Base-by-base conservation (phyloP, 2,329 filamentous ascomycete species). In the Didymella keratinophila region DNA sequence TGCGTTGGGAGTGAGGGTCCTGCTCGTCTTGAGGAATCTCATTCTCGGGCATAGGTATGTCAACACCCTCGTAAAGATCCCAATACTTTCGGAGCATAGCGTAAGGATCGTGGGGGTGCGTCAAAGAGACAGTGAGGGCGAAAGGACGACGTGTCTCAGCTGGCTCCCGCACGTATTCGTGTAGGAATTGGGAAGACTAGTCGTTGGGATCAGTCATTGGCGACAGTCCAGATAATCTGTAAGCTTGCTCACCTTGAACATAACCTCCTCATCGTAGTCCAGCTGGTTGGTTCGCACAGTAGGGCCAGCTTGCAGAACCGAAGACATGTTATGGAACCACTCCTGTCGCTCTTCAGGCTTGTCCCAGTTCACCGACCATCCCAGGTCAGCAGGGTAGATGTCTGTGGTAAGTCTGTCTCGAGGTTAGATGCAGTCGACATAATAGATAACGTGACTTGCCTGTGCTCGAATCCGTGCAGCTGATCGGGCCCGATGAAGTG, bases 321-420 rank as follows among this genome's bases (percentile, higher is more conserved):
- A 97, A 71, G 91, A 93, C 79, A 93, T 93, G 76, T 97, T 97
- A 82, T 97, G 93, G 76, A 73, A 97, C 91, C 93, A 97, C 78
- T 97, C 93, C 41, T 94, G 87, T 44, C 93, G 86, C 39, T 87
- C 88, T 32, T 93, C 80, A 44, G 93, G 93, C 76, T 93, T 88
- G 74, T 97, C 93, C 93, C 93, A 97, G 79, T 97, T 93, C 63
- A 97, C 93, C 12, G 89, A 89, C 93, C 93, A 97, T 64, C 93
- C 93, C 73, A 95, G 93, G 73, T 97, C 93, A 57, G 90, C 93
- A 1, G 93, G 93, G 77, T 97, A 97, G 73, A 97, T 97, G 76
- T 97, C 93, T 66, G 89, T 91, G n/a, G 93, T 97, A 71, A 97
- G 83, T 56, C 93, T 87, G 43, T 37, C 25, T 23, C 10, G 5